Base-by-base conservation (phyloP, 2,329 filamentous ascomycete genomes). In the Stagonosporopsis cucurbitacearum region DNA sequence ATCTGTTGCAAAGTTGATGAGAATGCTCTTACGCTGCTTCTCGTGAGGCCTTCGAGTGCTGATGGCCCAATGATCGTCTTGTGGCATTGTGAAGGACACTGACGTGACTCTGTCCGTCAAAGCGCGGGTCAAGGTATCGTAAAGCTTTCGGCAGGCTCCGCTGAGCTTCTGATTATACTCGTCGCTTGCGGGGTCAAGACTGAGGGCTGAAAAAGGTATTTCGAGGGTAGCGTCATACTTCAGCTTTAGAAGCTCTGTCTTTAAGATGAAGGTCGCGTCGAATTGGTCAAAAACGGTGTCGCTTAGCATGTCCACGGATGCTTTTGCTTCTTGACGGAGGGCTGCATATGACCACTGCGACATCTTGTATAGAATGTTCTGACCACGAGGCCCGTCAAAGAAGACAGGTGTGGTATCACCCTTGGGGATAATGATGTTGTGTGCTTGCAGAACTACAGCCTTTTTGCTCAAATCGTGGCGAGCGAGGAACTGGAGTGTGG, bases 311-410 rank as follows among this genome's bases (percentile, higher is more conserved):
- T 85, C 83, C 23, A 95, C 79, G 0, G 92, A 94, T 39, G 85
- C 82, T 59, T 82, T 86, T 36, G 94, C 92, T 70, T 96, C 88
- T 49, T 88, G 83, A 42, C 87, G 87, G 39, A 99, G 81, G 54
- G 88, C 75, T 22, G 79, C 79, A 63, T 93, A 96, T 8, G 93
- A 95, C 88, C 90, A 96, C 13, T 86, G 77, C 0, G 87, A 89
- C 90, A 97, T 96, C 75, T 96, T 97, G 79, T 88, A 97, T 6
- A 96, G 79, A 19, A 98, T 69, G 65, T 99, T 99, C 51, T 96
- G 79, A 26, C 87, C 85, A 59, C 90, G 84, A 22, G 81, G 80
- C 0, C 86, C 85, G 71, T 98, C 94, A 69, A 90, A 96, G 44
- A 97, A 79, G 26, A 93, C 82, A 1, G 95, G 93, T 0, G 80